phyloP scores from a whole-genome alignment of 228 moss, liverwort and hornwort genomes.

The Sphagnum magellanicum region DNA sequence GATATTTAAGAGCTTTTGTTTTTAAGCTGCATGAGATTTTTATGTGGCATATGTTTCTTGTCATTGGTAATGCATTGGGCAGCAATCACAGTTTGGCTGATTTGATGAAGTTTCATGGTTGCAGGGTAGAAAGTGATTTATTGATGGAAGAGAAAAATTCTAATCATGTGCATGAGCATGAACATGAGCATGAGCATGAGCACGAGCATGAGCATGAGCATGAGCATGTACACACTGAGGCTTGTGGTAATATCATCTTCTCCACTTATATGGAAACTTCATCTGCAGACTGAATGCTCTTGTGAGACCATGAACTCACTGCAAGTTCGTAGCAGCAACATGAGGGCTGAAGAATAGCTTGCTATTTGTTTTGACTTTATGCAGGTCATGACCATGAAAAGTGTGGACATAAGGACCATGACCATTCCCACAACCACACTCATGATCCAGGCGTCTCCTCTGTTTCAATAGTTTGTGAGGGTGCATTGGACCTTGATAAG shows the following conservation, averaged over 20 bases:
- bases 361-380: neutral
- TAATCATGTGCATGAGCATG: slow-evolving; percentile 24
- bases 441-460: slow-evolving; percentile 97
- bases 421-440: slow-evolving; percentile 60
- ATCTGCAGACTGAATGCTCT: too few species aligned
- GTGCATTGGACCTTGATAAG: slow-evolving; percentile 88
- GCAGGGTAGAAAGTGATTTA: slow-evolving; percentile 76
- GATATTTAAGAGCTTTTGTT: too few species aligned
- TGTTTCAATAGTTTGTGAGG: slow-evolving; percentile 84
- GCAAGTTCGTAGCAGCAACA: too few species aligned
- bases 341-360: too few species aligned
- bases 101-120: slow-evolving; percentile 1
- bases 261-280: too few species aligned
- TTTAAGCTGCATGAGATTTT: neutral
- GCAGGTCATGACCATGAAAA: slow-evolving; percentile 35
- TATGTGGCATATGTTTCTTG: neutral
- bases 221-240: slow-evolving; percentile 54
- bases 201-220: slow-evolving; percentile 27
- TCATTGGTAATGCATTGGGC: too few species aligned
- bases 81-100: too few species aligned
- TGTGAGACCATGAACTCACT: too few species aligned
- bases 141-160: slow-evolving; percentile 29
- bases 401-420: slow-evolving; percentile 12
- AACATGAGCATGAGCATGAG: slow-evolving; percentile 34
- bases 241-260: slow-evolving; percentile 35